phyloP scores from a whole-genome alignment of 192 early-diverging fungal genomes.

The Geosiphon pyriformis region DNA sequence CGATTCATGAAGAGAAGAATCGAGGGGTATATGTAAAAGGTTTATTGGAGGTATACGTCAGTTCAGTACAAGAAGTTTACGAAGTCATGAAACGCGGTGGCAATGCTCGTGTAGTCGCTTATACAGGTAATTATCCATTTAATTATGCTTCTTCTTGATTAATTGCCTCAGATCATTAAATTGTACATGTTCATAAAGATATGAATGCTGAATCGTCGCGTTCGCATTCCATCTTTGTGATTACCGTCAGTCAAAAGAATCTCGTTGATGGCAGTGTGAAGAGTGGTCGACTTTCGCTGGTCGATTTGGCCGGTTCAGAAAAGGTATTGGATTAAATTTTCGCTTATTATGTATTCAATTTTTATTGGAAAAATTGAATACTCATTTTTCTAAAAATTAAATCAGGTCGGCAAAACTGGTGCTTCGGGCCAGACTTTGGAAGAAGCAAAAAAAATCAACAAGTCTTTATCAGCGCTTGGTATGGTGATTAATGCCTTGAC shows the following conservation, averaged over 20 bases:
- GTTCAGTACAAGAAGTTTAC: conserved; percentile 91
- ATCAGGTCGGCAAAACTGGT: conserved; percentile 82
- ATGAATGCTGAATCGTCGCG: conserved; percentile 99
- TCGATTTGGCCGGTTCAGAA: conserved; percentile 99
- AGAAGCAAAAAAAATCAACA: conserved; percentile 99
- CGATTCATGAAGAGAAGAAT: conserved; percentile 95
- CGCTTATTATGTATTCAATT: too few species aligned
- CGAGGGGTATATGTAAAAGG: conserved; percentile 99
- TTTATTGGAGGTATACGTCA: conserved; percentile 94
- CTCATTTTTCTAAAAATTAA: too few species aligned
- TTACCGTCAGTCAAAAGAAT: conserved; percentile 96
- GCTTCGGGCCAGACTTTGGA: conserved; percentile 98
- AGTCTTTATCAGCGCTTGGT: conserved; percentile 92
- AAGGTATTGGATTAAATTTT: conserved; percentile 64
- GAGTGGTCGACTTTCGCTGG: conserved; percentile 88
- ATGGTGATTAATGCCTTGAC: conserved; percentile 99
- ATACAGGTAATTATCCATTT: conserved; percentile 67
- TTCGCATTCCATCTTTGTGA: conserved; percentile 95
- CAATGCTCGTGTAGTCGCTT: conserved; percentile 79
- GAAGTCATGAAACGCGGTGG: conserved; percentile 96
- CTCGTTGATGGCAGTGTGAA: conserved; percentile 80
- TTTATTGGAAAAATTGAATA: too few species aligned
- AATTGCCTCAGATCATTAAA: too few species aligned
- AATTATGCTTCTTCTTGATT: conserved; percentile 5
- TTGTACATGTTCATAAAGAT: too few species aligned